phyloP scores from a whole-genome alignment of 2,329 filamentous ascomycete genomes.

The Pyrenochaeta sp. region DNA sequence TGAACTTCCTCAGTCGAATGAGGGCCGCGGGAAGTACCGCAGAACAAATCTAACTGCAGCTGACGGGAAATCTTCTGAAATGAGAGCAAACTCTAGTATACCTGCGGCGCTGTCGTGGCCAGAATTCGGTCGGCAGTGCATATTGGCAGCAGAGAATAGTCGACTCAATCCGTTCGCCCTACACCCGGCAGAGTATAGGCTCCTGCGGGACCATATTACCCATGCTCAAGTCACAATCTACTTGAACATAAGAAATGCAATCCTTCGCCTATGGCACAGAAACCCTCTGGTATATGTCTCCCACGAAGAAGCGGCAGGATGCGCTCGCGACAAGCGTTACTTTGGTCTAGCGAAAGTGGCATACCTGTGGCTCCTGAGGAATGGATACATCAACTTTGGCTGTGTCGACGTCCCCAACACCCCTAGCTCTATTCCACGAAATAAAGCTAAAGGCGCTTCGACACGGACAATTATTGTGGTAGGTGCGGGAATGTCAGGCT shows the following conservation, averaged over 20 bases:
- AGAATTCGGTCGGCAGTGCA: conserved; percentile 91
- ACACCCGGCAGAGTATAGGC: conserved; percentile 81
- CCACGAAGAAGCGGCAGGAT: conserved; percentile 86
- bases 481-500: conserved; percentile 91
- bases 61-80: conserved; percentile 36
- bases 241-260: conserved; percentile 94
- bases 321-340: conserved; percentile 85
- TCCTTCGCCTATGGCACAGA: conserved; percentile 86
- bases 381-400: conserved; percentile 96
- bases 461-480: conserved; percentile 84
- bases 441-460: conserved; percentile 56
- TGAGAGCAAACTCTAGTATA: conserved; percentile 78
- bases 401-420: conserved; percentile 76
- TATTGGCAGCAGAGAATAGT: conserved; percentile 87
- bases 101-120: conserved; percentile 74
- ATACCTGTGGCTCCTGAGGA: conserved; percentile 89
- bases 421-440: conserved; percentile 43
- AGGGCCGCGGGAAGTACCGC: conserved; percentile 25
- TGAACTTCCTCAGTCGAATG: conserved; percentile 37
- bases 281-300: conserved; percentile 86
- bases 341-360: conserved; percentile 88
- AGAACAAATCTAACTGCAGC: conserved; percentile 25
- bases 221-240: conserved; percentile 92
- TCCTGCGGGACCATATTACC: conserved; percentile 83
- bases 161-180: conserved; percentile 88